A percentile compares a stretch with the other conserved stretches of the same genome.
Conservation (phyloP, 768 basidiomycete genomes). For the Hygrocybe punicea region DNA sequence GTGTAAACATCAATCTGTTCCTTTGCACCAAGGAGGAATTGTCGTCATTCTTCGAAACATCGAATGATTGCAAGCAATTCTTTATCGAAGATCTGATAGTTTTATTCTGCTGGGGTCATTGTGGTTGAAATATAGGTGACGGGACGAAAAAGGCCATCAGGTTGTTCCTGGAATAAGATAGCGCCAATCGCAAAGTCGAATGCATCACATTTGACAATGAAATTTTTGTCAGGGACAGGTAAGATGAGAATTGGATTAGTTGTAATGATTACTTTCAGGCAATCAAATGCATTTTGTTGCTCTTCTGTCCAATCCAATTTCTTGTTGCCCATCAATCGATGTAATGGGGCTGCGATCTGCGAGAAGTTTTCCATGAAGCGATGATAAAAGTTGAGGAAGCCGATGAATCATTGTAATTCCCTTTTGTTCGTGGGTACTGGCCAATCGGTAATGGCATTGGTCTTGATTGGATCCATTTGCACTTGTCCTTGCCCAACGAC, state of each 20-base stretch:
- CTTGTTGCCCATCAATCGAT: slow-evolving; percentile 24
- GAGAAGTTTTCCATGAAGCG: slow-evolving; percentile 35
- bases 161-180: slow-evolving; percentile 25
- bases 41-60: background rate
- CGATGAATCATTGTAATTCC: slow-evolving; percentile 33
- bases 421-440: slow-evolving; percentile 21
- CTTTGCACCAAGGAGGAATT: background rate
- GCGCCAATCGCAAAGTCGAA: slow-evolving; percentile 31
- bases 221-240: no score
- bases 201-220: slow-evolving; percentile 12
- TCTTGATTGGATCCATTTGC: slow-evolving; percentile 34
- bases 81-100: slow-evolving; percentile 52
- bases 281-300: slow-evolving; percentile 21
- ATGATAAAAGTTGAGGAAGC: slow-evolving; percentile 40
- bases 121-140: slow-evolving; percentile 38
- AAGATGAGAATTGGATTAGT: background rate
- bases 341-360: slow-evolving; percentile 21
- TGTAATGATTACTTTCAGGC: slow-evolving; percentile 21
- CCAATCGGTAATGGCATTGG: slow-evolving; percentile 29
- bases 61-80: slow-evolving; percentile 47
- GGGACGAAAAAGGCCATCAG: slow-evolving; percentile 29
- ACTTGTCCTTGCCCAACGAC: slow-evolving; percentile 10
- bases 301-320: slow-evolving; percentile 15
- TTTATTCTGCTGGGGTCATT: slow-evolving; percentile 34
- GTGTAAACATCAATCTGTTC: no score